These are phyloP conservation scores for Asterochloris sp. DNA, from an alignment of 139 green algal genomes.

Conservation along the genomic window DNA sequence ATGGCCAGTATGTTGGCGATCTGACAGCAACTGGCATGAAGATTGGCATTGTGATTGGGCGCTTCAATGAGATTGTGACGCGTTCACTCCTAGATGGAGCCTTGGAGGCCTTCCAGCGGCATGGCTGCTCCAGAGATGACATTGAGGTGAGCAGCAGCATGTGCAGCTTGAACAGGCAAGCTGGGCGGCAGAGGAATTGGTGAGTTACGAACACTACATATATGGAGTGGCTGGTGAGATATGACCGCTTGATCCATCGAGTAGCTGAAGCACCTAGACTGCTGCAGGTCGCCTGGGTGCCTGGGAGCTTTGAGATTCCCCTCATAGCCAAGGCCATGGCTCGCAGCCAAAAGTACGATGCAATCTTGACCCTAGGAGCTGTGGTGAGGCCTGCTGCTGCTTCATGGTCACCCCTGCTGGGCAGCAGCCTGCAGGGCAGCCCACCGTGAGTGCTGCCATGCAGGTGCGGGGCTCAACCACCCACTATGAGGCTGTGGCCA, in stretches of 20 bases:
- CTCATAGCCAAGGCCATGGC: conserved; percentile 91
- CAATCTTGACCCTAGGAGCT: conserved; percentile 86
- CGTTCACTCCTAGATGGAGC: conserved; percentile 84
- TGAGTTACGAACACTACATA: not conserved
- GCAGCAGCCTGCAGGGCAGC: too few relatives aligned
- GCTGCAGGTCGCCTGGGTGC: conserved; percentile 86
- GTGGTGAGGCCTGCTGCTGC: conserved; percentile 58
- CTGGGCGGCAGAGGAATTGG: not conserved
- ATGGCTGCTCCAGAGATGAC: conserved; percentile 53
- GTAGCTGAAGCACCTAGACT: not conserved
- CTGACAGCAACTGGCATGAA: conserved; percentile 33
- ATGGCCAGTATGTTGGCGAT: conserved; percentile 22
- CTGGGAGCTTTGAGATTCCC: conserved; percentile 94
- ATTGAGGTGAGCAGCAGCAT: conserved; percentile 60
- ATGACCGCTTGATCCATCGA: not conserved
- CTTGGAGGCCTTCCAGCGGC: conserved; percentile 65
- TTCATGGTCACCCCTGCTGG: not conserved
- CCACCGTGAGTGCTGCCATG: not conserved
- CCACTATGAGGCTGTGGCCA: conserved; percentile 94
- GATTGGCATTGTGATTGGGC: conserved; percentile 77
- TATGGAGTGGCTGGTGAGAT: not conserved
- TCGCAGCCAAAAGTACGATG: conserved; percentile 81
- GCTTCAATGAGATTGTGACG: conserved; percentile 97
- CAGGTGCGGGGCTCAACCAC: conserved; percentile 90
- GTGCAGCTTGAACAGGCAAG: not conserved